Evolutionary conservation across 208 protist genomes (phyloP), one percentile per base, ranked within the genome.

Genomic region (Leishmania arabica): DNA sequence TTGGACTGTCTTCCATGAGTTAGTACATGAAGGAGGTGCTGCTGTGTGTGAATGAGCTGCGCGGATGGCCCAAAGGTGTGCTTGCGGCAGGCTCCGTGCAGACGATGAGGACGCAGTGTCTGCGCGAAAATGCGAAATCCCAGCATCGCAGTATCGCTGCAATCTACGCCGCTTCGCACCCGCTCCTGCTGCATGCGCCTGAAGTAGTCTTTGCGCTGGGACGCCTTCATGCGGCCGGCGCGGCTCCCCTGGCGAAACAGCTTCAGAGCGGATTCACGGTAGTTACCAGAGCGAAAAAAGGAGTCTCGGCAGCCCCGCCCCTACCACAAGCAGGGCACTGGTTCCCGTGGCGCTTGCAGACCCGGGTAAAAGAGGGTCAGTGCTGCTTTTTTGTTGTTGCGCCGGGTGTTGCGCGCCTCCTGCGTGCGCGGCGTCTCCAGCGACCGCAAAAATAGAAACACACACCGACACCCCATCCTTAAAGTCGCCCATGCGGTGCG

Each of bases 401-500:
- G 85, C 37, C 75, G 79, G 21, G 82, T 75, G n/a, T 88, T 86
- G 21, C 94, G 89, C 9, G 70, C 78, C 27, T 92, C 77, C 64
- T 87, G 86, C 54, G 75, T 76, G 17, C 79, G 85, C 42, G 90
- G 83, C 47, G 90, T 91, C 80, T 97, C 92, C 1, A 96, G 83
- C 7, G 86, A 92, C 51, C 86, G 62, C 24, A 96, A 84, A 66
- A 90, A 94, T 62, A 47, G 45, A 86, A 81, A 75, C 84, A 83
- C 92, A 95, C 24, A 91, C 89, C 27, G 76, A 82, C 75, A 94
- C 81, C 27, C 65, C 74, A 6, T 45, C 66, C 15, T 85, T 74
- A 34, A 75, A 77, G 78, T 95, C 90, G 80, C 91, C 94, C 84
- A 95, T 84, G 74, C 92, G 94, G 68, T 97, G 93, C 47, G 91